Conservation (phyloP, 805 yeast species). For the Candida glaebosa region DNA sequence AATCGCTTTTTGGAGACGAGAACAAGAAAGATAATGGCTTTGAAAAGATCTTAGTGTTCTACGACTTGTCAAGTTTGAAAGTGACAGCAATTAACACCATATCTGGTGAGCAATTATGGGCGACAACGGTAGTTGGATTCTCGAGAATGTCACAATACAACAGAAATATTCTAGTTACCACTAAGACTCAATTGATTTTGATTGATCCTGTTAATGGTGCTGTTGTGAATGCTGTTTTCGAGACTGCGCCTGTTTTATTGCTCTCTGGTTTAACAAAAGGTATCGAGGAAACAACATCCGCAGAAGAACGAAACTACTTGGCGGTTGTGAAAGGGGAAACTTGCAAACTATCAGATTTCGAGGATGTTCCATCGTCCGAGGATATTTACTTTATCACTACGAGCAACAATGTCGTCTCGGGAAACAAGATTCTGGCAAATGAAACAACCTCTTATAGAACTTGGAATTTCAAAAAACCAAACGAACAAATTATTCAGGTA, state of each 20-base stretch:
- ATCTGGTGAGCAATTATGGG: conserved; percentile 43
- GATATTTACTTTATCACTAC: conserved; percentile 4
- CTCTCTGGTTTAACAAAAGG: conserved; percentile 6
- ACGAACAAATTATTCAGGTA: conserved; percentile 15
- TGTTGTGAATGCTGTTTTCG: conserved; percentile 9
- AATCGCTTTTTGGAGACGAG: background rate
- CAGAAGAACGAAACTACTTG: background rate
- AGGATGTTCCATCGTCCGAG: background rate
- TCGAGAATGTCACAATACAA: conserved; percentile 12
- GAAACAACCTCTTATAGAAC: conserved; percentile 15
- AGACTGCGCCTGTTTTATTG: conserved; percentile 7
- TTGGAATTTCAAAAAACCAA: conserved; percentile 25
- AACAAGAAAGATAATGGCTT: conserved; percentile 23
- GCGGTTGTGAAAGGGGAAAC: background rate
- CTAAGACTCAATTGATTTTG: conserved; percentile 8
- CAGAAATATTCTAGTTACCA: conserved; percentile 13
- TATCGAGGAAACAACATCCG: conserved; percentile 1
- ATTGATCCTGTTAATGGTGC: conserved; percentile 17
- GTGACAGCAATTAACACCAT: conserved; percentile 42
- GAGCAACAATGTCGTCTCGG: conserved; percentile 12
- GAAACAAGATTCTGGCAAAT: conserved; percentile 16
- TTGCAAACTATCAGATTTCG: background rate
- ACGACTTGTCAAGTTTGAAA: conserved; percentile 19
- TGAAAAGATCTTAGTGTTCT: conserved; percentile 27
- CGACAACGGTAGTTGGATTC: conserved; percentile 9